These are phyloP conservation scores for Jimgerdemannia flammicorona DNA, from an alignment of 192 early-diverging fungal genomes.

Conservation along the genomic window DNA sequence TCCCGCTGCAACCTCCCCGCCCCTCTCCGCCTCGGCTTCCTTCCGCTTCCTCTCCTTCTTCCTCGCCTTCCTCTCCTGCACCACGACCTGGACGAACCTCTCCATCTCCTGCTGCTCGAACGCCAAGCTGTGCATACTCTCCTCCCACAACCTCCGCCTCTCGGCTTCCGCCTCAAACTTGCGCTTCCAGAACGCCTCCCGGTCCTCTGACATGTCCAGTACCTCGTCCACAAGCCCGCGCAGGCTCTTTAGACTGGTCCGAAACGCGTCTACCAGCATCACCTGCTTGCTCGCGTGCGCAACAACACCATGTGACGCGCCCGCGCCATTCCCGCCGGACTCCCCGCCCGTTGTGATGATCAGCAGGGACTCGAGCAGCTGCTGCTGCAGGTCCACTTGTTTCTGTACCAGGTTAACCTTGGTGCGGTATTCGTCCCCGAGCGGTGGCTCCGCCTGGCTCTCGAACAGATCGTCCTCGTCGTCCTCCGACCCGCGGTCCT, in stretches of 20 bases:
- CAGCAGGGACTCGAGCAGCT: conserved; percentile 45
- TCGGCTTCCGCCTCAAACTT: conserved; percentile 42
- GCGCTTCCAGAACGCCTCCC: conserved; percentile 40
- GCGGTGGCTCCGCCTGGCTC: not conserved
- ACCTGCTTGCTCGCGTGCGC: conserved; percentile 14
- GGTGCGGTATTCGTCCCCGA: not conserved
- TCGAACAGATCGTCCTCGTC: not conserved
- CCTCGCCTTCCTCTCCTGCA: conserved; percentile 26
- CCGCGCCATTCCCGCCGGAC: conserved; percentile 8
- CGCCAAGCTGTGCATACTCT: conserved; percentile 35
- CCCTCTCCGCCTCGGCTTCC: conserved; percentile 13
- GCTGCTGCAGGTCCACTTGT: conserved; percentile 31
- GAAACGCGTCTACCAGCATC: not conserved
- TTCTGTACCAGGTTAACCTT: not conserved
- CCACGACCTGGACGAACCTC: conserved; percentile 27
- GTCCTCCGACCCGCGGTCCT: not conserved
- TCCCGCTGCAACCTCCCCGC: not conserved
- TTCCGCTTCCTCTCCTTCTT: conserved; percentile 17
- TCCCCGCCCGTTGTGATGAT: conserved; percentile 2
- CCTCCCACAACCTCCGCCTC: conserved; percentile 41
- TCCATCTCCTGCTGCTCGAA: conserved; percentile 46
- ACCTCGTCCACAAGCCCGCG: conserved; percentile 20
- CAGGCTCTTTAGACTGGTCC: not conserved
- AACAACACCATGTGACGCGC: no score
- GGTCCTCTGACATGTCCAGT: conserved; percentile 34